phyloP scores from a whole-genome alignment of 257 asterid species.

The Forsythia suspensa region DNA sequence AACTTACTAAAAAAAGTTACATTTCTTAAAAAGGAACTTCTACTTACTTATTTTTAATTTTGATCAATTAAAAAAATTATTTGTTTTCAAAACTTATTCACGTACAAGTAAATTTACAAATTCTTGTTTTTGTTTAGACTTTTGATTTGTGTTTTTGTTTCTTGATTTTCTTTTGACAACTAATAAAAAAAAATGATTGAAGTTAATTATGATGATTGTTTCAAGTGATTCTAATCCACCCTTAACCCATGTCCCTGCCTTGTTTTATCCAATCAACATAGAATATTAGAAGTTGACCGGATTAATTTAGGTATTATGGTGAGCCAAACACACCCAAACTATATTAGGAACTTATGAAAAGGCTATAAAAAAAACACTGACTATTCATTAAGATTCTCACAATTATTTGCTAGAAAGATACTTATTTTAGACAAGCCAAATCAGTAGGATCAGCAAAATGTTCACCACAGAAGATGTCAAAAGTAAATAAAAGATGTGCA shows the following conservation, averaged over 20 bases:
- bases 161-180: not conserved
- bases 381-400: not conserved
- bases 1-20: not conserved
- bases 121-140: too few relatives aligned
- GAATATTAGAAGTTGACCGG: too few relatives aligned
- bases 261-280: too few relatives aligned
- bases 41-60: too few relatives aligned
- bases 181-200: not conserved
- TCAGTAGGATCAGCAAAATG: not conserved
- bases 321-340: not conserved
- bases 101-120: not conserved
- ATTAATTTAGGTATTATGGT: not conserved
- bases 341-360: not conserved
- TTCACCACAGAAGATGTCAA: not conserved
- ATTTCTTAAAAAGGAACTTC: not conserved
- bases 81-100: not conserved
- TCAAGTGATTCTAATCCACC: too few relatives aligned
- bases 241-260: too few relatives aligned
- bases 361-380: not conserved
- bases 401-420: not conserved
- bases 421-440: not conserved
- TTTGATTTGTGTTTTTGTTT: not conserved
- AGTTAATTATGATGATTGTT: not conserved
- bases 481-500: not conserved
- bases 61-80: not conserved